These are phyloP conservation scores for Trypanosoma congolense DNA, from an alignment of 208 protist species.

Conservation along the genomic window DNA sequence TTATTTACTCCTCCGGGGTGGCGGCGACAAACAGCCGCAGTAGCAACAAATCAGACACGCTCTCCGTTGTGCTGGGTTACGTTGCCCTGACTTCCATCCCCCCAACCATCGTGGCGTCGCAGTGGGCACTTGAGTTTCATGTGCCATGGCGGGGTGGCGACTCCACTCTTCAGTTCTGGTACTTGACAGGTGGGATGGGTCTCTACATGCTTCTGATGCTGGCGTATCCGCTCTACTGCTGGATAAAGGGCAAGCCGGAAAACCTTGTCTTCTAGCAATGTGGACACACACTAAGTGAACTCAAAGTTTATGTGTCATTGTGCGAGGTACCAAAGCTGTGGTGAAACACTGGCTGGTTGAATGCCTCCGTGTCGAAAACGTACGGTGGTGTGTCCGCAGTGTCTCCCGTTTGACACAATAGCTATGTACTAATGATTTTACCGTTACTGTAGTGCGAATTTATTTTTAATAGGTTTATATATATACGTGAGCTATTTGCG, in stretches of 20 bases:
- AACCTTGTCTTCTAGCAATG: conserved; percentile 26
- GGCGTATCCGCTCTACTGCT: conserved; percentile 40
- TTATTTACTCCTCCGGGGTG: conserved; percentile 60
- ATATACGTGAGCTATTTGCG: no score
- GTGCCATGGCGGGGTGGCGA: conserved; percentile 37
- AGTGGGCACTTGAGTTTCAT: conserved; percentile 65
- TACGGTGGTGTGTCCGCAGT: no score
- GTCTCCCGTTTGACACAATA: no score
- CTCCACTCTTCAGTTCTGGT: conserved; percentile 42
- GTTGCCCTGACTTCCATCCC: conserved; percentile 42
- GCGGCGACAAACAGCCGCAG: conserved; percentile 28
- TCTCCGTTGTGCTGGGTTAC: conserved; percentile 41
- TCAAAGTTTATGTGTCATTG: no score
- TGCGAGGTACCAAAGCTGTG: no score
- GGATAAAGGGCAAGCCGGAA: conserved; percentile 25
- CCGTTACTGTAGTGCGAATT: no score
- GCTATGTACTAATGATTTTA: no score
- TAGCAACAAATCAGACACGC: conserved; percentile 49
- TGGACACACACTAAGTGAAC: no score
- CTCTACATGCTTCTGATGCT: conserved; percentile 19
- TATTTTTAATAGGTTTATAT: no score
- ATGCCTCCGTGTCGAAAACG: no score
- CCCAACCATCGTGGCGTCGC: conserved; percentile 45
- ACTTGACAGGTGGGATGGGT: conserved; percentile 30
- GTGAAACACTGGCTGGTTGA: no score